phyloP scores from a whole-genome alignment of 306 rosid species.

The Glycyrrhiza uralensis region DNA sequence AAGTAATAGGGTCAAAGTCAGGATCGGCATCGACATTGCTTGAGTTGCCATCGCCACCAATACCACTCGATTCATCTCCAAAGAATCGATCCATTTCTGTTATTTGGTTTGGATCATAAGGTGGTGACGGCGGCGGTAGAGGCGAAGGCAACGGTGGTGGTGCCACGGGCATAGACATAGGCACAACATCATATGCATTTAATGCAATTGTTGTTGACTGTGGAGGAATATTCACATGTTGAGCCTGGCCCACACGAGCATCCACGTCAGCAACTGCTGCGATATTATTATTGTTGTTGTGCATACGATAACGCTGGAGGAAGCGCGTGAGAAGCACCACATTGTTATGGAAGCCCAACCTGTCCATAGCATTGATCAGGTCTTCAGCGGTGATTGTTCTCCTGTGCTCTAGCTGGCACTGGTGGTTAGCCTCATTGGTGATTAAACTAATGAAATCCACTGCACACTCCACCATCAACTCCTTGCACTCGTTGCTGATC shows the following conservation, averaged over 20 bases:
- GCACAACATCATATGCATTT: no score
- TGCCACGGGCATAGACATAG: no score
- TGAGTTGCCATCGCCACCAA: neutral
- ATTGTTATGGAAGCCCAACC: slow-evolving; percentile 49
- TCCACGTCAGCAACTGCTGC: no score
- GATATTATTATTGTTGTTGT: no score
- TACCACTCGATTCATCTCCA: neutral
- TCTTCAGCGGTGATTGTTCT: slow-evolving; percentile 53
- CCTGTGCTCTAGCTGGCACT: slow-evolving; percentile 44
- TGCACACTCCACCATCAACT: slow-evolving; percentile 41
- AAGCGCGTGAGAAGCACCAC: slow-evolving; percentile 27
- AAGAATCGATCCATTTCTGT: neutral
- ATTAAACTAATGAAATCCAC: slow-evolving; percentile 59
- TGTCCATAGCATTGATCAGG: slow-evolving; percentile 45
- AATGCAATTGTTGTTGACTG: no score
- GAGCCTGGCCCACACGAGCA: neutral
- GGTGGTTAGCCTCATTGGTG: slow-evolving; percentile 51
- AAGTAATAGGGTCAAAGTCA: neutral
- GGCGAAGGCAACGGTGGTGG: no score
- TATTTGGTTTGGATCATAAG: no score
- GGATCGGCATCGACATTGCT: neutral
- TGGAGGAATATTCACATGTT: no score
- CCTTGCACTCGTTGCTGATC: slow-evolving; percentile 53
- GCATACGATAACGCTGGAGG: slow-evolving; percentile 31
- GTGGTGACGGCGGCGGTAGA: no score